phyloP scores from a whole-genome alignment of 192 early-diverging fungal genomes.

The Funneliformis mosseae region DNA sequence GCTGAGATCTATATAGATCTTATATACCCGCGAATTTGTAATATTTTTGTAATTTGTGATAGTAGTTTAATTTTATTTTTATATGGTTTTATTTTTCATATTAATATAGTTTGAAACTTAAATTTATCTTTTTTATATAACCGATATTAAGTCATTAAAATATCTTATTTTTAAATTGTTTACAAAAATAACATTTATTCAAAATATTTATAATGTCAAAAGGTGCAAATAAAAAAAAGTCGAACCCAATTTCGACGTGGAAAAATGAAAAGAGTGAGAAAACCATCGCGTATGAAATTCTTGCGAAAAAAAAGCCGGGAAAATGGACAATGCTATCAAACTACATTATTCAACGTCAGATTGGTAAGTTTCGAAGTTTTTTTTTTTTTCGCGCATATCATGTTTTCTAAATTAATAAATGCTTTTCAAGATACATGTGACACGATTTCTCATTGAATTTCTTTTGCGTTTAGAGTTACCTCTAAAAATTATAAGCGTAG shows the following conservation, averaged over 20 bases:
- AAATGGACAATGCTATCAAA: background rate
- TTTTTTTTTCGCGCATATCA: background rate
- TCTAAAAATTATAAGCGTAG: constrained; percentile 9
- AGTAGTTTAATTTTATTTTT: too few species aligned
- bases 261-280: background rate
- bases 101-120: too few species aligned
- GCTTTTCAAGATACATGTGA: background rate
- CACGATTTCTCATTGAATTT: background rate
- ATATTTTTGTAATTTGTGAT: background rate
- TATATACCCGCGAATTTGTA: background rate
- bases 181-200: background rate
- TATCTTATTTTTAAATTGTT: background rate
- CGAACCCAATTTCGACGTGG: background rate
- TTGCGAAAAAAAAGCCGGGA: background rate
- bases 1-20: background rate
- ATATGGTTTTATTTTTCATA: too few species aligned
- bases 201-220: background rate
- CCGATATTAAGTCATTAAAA: background rate
- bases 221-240: background rate
- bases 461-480: constrained; percentile 4
- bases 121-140: too few species aligned
- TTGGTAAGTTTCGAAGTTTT: background rate
- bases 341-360: background rate
- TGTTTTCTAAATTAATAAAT: background rate
- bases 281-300: background rate